Evolutionary conservation across 1,284 basidiomycete genomes (phyloP).

Genomic region (Fomitopsis schrenkii): DNA sequence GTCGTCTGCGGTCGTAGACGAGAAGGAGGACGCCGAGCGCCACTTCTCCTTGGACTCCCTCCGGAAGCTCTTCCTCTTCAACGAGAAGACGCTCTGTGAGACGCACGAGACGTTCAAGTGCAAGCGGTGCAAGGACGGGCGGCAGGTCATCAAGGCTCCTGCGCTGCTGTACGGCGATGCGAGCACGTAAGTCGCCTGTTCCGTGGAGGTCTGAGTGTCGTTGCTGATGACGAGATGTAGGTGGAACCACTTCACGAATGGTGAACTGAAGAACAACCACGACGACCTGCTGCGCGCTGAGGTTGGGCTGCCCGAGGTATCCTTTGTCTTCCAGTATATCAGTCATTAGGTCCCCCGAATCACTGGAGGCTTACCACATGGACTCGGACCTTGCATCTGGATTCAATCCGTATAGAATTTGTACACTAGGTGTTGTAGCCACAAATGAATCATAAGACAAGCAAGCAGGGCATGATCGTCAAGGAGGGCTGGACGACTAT

Average conservation of each 20-base stretch:
- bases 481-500: conserved; percentile 16
- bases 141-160: conserved; percentile 78
- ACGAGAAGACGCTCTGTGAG: conserved; percentile 85
- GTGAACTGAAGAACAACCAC: conserved; percentile 86
- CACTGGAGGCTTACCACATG: not conserved
- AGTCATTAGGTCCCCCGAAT: conserved; percentile 46
- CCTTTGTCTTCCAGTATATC: conserved; percentile 91
- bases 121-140: conserved; percentile 88
- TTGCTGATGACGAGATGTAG: conserved; percentile 37
- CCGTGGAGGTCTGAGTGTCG: not conserved
- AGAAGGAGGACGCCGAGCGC: conserved; percentile 93
- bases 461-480: not conserved
- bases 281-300: conserved; percentile 95
- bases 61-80: conserved; percentile 90
- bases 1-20: conserved; percentile 96
- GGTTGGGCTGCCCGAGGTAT: conserved; percentile 79
- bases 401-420: not conserved
- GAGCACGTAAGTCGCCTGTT: conserved; percentile 76
- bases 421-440: not conserved
- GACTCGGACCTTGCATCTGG: not conserved
- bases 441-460: not conserved
- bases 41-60: conserved; percentile 93
- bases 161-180: conserved; percentile 95
- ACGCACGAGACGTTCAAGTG: conserved; percentile 99
- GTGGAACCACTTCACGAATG: conserved; percentile 97